phyloP scores from a whole-genome alignment of 176 grass and related monocot genomes.

The Lolium multiflorum region DNA sequence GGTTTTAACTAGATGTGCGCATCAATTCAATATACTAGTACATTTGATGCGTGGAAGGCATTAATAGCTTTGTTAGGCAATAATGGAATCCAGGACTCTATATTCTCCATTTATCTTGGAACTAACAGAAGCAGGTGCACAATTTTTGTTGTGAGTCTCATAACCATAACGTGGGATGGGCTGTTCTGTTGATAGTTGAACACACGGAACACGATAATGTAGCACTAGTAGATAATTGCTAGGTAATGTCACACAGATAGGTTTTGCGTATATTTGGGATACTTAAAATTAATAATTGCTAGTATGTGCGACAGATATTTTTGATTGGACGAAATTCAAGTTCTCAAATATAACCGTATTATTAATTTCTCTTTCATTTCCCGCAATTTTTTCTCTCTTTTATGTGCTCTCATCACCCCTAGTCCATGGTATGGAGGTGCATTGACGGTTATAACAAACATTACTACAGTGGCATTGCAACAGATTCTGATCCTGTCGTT shows the following conservation, averaged over 20 bases:
- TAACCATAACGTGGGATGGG: not conserved
- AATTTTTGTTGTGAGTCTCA: not conserved
- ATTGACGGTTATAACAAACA: not conserved
- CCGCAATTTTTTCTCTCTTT: too few species aligned
- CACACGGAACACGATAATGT: not conserved
- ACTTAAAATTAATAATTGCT: too few species aligned
- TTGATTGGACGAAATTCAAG: not conserved
- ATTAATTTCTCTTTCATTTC: too few species aligned
- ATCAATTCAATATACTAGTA: not conserved
- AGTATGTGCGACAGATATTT: too few species aligned
- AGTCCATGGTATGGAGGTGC: not conserved
- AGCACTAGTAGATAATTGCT: not conserved
- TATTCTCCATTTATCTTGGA: not conserved
- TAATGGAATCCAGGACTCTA: not conserved
- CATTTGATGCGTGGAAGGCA: not conserved
- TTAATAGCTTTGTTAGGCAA: not conserved
- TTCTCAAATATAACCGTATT: not conserved
- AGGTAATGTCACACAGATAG: not conserved
- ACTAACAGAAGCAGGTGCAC: not conserved
- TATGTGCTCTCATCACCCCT: not conserved
- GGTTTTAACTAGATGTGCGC: not conserved
- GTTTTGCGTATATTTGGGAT: not conserved
- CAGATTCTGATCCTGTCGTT: slow-evolving; percentile 13
- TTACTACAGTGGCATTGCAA: not conserved
- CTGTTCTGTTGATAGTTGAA: slow-evolving; percentile 13